Percentiles rank a stretch among this genome's conserved stretches.
Evolutionary conservation across 352 stramenopile species (phyloP).

Genomic region (Phytopythium mirpurense): DNA sequence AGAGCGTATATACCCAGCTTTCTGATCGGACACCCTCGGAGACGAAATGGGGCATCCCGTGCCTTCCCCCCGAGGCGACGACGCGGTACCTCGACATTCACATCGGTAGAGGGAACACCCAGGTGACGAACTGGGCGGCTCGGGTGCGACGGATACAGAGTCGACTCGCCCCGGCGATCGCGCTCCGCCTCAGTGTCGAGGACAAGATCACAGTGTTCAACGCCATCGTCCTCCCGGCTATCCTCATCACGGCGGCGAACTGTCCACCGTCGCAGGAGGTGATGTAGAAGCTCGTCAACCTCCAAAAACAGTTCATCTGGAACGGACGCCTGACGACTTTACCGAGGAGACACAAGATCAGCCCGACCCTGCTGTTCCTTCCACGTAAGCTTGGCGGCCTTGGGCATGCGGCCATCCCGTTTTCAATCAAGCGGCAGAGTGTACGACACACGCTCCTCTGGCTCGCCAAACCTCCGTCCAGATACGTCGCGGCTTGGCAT

Average conservation of each 20-base stretch:
- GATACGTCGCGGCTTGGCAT: no score
- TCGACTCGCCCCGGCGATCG: neutral
- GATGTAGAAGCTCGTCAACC: neutral
- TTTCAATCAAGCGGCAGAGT: no score
- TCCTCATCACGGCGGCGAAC: neutral
- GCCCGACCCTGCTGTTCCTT: no score
- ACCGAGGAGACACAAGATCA: no score
- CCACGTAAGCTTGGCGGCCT: no score
- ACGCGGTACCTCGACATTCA: neutral
- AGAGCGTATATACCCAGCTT: neutral
- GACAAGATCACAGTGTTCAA: neutral
- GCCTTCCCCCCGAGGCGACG: neutral
- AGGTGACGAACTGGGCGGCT: neutral
- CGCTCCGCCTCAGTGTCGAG: neutral
- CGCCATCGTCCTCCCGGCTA: neutral
- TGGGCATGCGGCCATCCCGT: no score
- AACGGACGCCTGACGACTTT: neutral
- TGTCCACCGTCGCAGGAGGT: neutral
- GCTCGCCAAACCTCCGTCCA: no score
- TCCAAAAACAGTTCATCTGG: conserved; percentile 9
- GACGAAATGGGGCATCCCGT: neutral
- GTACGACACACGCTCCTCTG: no score
- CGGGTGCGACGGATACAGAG: neutral
- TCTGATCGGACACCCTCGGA: neutral
- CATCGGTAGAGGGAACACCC: neutral